phyloP scores from a whole-genome alignment of 331 rosid species.

The Malus hybrid region DNA sequence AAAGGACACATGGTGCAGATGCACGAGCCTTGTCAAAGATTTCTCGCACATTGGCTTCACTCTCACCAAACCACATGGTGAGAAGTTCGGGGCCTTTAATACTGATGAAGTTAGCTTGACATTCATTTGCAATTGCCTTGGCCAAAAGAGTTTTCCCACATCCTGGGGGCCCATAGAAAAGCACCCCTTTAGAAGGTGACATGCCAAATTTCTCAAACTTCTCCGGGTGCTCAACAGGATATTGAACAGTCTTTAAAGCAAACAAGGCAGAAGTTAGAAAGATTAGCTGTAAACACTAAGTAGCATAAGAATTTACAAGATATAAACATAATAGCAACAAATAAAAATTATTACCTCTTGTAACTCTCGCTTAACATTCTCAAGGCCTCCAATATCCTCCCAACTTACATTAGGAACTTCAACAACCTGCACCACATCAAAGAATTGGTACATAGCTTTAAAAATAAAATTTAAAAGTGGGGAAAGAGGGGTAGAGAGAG shows the following conservation, averaged over 20 bases:
- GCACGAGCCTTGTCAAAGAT: constrained; percentile 69
- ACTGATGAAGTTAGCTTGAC: constrained; percentile 69
- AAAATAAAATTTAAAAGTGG: background rate
- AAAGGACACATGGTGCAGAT: constrained; percentile 72
- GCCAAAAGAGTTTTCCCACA: constrained; percentile 74
- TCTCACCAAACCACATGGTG: constrained; percentile 81
- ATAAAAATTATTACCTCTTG: constrained; percentile 42
- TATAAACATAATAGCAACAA: background rate
- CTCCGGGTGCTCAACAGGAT: constrained; percentile 74
- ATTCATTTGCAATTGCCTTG: constrained; percentile 69
- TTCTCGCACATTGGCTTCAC: constrained; percentile 78
- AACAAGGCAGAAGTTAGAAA: constrained; percentile 6
- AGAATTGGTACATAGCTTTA: background rate
- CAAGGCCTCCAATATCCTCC: constrained; percentile 70
- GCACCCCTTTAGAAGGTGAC: constrained; percentile 83
- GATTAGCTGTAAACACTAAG: background rate
- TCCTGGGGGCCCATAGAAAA: constrained; percentile 78
- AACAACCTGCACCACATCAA: constrained; percentile 34
- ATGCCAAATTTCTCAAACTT: constrained; percentile 63
- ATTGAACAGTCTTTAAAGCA: constrained; percentile 53
- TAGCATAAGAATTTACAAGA: background rate
- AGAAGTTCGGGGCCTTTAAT: constrained; percentile 66
- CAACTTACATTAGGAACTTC: constrained; percentile 59
- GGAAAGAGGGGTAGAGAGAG: no score
- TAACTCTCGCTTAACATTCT: constrained; percentile 66